Evolutionary conservation across 2,329 filamentous ascomycete genomes (phyloP).

Genomic region (Alternaria infectoria): DNA sequence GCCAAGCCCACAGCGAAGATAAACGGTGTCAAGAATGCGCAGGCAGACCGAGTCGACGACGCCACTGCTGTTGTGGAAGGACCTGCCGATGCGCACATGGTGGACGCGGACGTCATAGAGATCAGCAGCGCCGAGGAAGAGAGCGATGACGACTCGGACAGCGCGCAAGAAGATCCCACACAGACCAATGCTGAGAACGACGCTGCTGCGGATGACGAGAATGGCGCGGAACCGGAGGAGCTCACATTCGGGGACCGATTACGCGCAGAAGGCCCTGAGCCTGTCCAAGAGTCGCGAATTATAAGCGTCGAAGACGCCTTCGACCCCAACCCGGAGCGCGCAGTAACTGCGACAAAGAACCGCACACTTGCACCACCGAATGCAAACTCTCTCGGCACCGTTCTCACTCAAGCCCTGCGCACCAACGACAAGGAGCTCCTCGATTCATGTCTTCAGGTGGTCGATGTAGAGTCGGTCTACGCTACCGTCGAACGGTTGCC

Average conservation of each 20-base stretch:
- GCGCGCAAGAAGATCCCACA: conserved; percentile 23
- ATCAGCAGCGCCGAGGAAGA: conserved; percentile 57
- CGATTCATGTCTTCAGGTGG: conserved; percentile 87
- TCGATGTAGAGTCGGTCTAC: conserved; percentile 77
- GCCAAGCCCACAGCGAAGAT: conserved; percentile 56
- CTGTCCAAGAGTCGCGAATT: conserved; percentile 49
- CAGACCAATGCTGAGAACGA: conserved; percentile 34
- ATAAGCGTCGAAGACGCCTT: conserved; percentile 75
- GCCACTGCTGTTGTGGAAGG: conserved; percentile 61
- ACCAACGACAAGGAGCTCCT: conserved; percentile 90
- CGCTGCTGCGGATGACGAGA: conserved; percentile 36
- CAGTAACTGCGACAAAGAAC: conserved; percentile 50
- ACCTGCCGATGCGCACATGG: conserved; percentile 50
- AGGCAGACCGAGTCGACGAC: conserved; percentile 63
- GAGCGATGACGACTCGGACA: conserved; percentile 43
- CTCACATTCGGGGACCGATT: conserved; percentile 90
- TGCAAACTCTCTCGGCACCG: conserved; percentile 83
- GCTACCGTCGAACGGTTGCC: conserved; percentile 91
- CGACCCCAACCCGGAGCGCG: conserved; percentile 51
- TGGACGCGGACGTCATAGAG: conserved; percentile 51
- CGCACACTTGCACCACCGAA: conserved; percentile 67
- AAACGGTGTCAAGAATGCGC: conserved; percentile 60
- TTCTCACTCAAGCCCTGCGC: conserved; percentile 90
- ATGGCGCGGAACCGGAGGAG: conserved; percentile 54
- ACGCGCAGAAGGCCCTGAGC: conserved; percentile 62